These are phyloP conservation scores for Ganoderma sp. DNA, from an alignment of 1,284 basidiomycete genomes.

Conservation along the genomic window DNA sequence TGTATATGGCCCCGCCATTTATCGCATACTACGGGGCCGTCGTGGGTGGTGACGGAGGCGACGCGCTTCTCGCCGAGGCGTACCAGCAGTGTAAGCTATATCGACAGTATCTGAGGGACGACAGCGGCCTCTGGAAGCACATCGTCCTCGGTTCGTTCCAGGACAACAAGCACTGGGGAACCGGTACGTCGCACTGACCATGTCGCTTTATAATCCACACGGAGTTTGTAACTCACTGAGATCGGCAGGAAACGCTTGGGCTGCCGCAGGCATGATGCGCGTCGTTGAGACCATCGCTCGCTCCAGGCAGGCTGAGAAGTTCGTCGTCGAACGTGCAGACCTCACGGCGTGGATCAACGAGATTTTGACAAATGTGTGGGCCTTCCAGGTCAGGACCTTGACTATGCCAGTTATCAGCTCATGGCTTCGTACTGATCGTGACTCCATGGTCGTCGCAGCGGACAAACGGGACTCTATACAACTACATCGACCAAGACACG, in stretches of 20 bases:
- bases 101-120: constrained; percentile 54
- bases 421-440: neutral
- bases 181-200: constrained; percentile 42
- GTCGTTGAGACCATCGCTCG: constrained; percentile 63
- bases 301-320: constrained; percentile 46
- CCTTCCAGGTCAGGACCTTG: constrained; percentile 47
- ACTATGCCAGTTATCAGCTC: too few species aligned
- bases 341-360: constrained; percentile 63
- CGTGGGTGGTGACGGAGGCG: constrained; percentile 47
- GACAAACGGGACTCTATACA: constrained; percentile 51
- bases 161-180: constrained; percentile 59
- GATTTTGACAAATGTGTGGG: constrained; percentile 58
- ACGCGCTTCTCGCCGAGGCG: constrained; percentile 59
- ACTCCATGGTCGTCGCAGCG: constrained; percentile 35
- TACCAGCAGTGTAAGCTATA: constrained; percentile 74
- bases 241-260: constrained; percentile 67
- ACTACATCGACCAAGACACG: constrained; percentile 52
- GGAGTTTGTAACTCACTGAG: too few species aligned
- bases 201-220: neutral
- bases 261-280: constrained; percentile 68
- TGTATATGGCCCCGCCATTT: constrained; percentile 82
- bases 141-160: constrained; percentile 53
- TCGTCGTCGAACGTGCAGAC: constrained; percentile 52
- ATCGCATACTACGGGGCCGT: constrained; percentile 74
- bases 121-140: constrained; percentile 59